Evolutionary conservation across 306 rosid genomes (phyloP).

Genomic region (Sphenostylis stenocarpa): DNA sequence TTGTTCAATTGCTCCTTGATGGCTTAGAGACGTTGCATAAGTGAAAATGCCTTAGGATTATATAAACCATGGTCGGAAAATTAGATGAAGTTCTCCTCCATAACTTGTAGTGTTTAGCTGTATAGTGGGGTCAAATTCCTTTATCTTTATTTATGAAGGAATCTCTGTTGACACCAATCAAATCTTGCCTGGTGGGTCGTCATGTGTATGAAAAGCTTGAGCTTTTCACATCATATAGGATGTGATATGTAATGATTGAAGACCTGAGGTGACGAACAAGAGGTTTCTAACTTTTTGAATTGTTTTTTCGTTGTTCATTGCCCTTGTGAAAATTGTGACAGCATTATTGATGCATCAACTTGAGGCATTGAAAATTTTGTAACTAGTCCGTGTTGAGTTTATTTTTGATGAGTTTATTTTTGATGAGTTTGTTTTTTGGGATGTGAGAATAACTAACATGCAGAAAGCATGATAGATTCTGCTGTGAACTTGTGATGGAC

Average conservation of each 20-base stretch:
- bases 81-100: background rate
- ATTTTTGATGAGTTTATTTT: background rate
- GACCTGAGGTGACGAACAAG: slow-evolving; percentile 18
- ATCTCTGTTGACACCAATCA: slow-evolving; percentile 31
- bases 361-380: slow-evolving; percentile 23
- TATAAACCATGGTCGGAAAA: background rate
- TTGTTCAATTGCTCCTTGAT: background rate
- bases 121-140: slow-evolving; percentile 19
- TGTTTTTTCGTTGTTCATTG: slow-evolving; percentile 14
- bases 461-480: slow-evolving; percentile 4
- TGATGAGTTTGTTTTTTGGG: background rate
- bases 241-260: background rate
- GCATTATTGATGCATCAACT: slow-evolving; percentile 1
- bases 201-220: slow-evolving; percentile 7
- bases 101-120: slow-evolving; percentile 24
- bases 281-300: slow-evolving; percentile 14
- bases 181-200: background rate
- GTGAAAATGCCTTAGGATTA: background rate
- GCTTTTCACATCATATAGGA: slow-evolving; percentile 6
- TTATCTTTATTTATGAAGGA: slow-evolving; percentile 15
- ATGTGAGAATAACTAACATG: slow-evolving; percentile 27
- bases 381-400: background rate
- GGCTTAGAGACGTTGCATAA: slow-evolving; percentile 20
- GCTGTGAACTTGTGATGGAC: slow-evolving; percentile 4
- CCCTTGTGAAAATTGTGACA: slow-evolving; percentile 23